A percentile compares a stretch with the other conserved stretches of the same genome.
These are phyloP conservation scores for Glonium stellatum DNA, from an alignment of 495 filamentous ascomycete genomes.

Conservation along the genomic window DNA sequence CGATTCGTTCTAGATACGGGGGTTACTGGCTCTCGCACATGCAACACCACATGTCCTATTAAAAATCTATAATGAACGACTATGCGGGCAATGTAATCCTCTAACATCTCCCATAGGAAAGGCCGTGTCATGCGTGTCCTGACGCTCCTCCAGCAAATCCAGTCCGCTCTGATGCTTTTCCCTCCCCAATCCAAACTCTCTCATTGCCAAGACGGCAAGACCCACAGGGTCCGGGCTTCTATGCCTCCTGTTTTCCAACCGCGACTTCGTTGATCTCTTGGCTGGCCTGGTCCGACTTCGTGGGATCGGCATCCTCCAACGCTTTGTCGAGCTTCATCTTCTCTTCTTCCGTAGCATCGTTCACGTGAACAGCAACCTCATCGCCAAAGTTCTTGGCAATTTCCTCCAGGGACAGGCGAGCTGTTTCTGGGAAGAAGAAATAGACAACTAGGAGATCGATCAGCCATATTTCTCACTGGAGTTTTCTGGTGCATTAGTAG, in stretches of 20 bases:
- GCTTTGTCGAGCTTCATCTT: neutral
- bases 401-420: neutral
- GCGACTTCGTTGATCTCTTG: neutral
- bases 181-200: neutral
- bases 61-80: too few relatives aligned
- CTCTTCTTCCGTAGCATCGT: neutral
- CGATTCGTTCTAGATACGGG: too few relatives aligned
- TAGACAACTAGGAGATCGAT: neutral
- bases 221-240: neutral
- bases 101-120: too few relatives aligned
- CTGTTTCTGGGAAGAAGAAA: neutral
- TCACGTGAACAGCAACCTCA: constrained; percentile 1
- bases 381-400: constrained; percentile 3
- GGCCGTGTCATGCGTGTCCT: too few relatives aligned
- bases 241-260: neutral
- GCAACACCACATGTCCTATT: too few relatives aligned
- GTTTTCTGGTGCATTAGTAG: too few relatives aligned
- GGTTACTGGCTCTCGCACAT: too few relatives aligned
- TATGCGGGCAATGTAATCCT: too few relatives aligned
- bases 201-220: neutral
- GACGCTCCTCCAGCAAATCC: too few relatives aligned
- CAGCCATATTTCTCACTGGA: too few relatives aligned
- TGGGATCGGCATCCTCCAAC: neutral
- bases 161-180: neutral
- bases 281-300: neutral